These are phyloP conservation scores for Filobasidium wieringae DNA, from an alignment of 768 basidiomycete species.

Conservation along the genomic window DNA sequence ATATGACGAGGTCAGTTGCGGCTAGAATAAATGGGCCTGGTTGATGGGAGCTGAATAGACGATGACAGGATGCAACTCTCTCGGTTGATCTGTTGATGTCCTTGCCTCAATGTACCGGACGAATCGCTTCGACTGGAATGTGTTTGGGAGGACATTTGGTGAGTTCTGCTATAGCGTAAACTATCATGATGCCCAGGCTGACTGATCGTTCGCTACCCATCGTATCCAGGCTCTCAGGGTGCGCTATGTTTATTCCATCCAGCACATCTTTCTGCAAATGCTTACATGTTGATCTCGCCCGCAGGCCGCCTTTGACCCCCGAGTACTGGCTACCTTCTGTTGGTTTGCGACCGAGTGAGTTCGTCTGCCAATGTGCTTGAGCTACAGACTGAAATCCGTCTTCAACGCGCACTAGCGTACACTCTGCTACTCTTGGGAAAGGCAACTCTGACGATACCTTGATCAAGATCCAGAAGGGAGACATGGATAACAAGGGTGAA, in stretches of 20 bases:
- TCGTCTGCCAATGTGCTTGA: background rate
- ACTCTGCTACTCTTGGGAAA: slow-evolving; percentile 72
- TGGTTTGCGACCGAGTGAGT: slow-evolving; percentile 80
- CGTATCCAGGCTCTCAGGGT: slow-evolving; percentile 24
- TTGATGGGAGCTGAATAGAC: background rate
- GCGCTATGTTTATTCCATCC: background rate
- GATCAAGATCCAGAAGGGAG: slow-evolving; percentile 57
- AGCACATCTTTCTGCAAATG: background rate
- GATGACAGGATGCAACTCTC: slow-evolving; percentile 58
- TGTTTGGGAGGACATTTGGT: slow-evolving; percentile 32
- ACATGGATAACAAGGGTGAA: slow-evolving; percentile 67
- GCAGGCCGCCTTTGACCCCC: slow-evolving; percentile 76
- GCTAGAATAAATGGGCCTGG: background rate
- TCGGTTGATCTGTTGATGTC: slow-evolving; percentile 62
- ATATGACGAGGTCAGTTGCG: slow-evolving; percentile 62
- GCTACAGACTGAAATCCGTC: background rate
- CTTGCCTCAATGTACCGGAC: slow-evolving; percentile 74
- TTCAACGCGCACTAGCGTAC: slow-evolving; percentile 43
- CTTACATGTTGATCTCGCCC: background rate
- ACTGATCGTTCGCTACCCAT: background rate
- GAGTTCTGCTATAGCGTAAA: background rate
- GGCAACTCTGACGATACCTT: slow-evolving; percentile 72
- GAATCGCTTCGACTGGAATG: slow-evolving; percentile 50
- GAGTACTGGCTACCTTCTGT: slow-evolving; percentile 73
- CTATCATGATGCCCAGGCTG: background rate